Conservation (phyloP, 2,329 filamentous ascomycete genomes). For the Emericellopsis atlantica region DNA sequence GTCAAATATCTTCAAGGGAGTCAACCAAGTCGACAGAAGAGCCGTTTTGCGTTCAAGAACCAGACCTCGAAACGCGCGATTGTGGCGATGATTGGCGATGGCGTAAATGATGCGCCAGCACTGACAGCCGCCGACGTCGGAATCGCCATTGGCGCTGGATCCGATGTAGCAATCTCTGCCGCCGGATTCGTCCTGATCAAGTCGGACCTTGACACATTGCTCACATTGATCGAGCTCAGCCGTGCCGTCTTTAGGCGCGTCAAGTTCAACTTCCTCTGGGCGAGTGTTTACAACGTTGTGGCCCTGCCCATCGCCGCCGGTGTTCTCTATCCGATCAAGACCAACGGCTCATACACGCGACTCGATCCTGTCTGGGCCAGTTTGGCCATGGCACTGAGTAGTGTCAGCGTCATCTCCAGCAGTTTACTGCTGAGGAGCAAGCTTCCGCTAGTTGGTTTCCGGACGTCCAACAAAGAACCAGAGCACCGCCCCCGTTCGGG, state of each 20-base stretch:
- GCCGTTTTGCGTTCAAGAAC: neutral
- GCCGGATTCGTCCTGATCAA: conserved; percentile 58
- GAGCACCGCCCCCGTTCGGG: too few species aligned
- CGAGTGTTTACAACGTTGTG: conserved; percentile 50
- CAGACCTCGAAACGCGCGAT: conserved; percentile 30
- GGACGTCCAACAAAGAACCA: too few species aligned
- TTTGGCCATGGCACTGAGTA: conserved; percentile 54
- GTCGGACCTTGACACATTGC: conserved; percentile 42
- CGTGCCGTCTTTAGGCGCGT: conserved; percentile 51
- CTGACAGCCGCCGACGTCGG: conserved; percentile 54
- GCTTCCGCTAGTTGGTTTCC: conserved; percentile 10
- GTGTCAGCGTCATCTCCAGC: conserved; percentile 49
- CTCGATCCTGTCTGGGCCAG: conserved; percentile 25
- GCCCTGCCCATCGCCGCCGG: conserved; percentile 56
- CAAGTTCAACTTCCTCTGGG: conserved; percentile 58
- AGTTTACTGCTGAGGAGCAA: conserved; percentile 40
- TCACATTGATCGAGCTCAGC: conserved; percentile 46
- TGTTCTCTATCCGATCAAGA: conserved; percentile 45
- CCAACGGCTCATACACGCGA: conserved; percentile 21
- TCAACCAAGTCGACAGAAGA: conserved; percentile 2
- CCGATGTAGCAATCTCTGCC: conserved; percentile 50
- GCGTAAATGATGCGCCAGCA: conserved; percentile 55
- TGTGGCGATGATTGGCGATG: conserved; percentile 64
- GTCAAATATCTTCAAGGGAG: conserved; percentile 46
- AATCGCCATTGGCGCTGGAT: conserved; percentile 54